Percentiles rank a stretch among this genome's conserved stretches.
These are phyloP conservation scores for Peronospora farinosa DNA, from an alignment of 352 stramenopile genomes.

Conservation along the genomic window DNA sequence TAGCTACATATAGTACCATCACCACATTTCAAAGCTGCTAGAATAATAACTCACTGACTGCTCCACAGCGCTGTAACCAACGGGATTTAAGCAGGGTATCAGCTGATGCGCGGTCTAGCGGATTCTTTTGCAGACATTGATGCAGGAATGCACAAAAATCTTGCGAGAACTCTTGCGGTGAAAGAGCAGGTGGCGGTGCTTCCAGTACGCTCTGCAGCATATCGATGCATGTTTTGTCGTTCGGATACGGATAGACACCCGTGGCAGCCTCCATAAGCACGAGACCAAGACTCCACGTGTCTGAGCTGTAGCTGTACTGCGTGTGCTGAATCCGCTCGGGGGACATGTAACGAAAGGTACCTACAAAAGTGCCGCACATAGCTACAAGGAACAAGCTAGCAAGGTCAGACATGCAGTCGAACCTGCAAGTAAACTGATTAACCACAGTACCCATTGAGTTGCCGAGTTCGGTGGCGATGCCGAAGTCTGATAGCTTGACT, in stretches of 20 bases:
- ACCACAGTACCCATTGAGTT: slow-evolving; percentile 65
- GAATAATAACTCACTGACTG: slow-evolving; percentile 47
- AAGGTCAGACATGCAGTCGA: slow-evolving; percentile 9
- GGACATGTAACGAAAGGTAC: slow-evolving; percentile 91
- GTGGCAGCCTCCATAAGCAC: slow-evolving; percentile 88
- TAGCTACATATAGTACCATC: slow-evolving; percentile 3
- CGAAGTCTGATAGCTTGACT: slow-evolving; percentile 97
- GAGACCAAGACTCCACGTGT: slow-evolving; percentile 91
- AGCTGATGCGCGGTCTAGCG: slow-evolving; percentile 50
- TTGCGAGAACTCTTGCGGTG: slow-evolving; percentile 54
- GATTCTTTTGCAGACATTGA: slow-evolving; percentile 60
- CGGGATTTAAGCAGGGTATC: slow-evolving; percentile 61
- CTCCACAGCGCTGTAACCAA: slow-evolving; percentile 61
- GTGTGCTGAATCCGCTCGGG: slow-evolving; percentile 87
- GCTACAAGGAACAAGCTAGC: slow-evolving; percentile 34
- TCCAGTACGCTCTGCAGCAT: slow-evolving; percentile 79
- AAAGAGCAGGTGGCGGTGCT: slow-evolving; percentile 58
- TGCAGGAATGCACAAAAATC: slow-evolving; percentile 72
- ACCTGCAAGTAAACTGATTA: neutral
- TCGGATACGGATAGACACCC: slow-evolving; percentile 85
- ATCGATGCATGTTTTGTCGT: slow-evolving; percentile 77
- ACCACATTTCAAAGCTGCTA: neutral
- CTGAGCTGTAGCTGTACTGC: slow-evolving; percentile 86
- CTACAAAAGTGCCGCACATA: slow-evolving; percentile 92
- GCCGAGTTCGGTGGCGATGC: slow-evolving; percentile 84